Conservation (phyloP, 805 yeast genomes). For the Sugiyamaella americana region DNA sequence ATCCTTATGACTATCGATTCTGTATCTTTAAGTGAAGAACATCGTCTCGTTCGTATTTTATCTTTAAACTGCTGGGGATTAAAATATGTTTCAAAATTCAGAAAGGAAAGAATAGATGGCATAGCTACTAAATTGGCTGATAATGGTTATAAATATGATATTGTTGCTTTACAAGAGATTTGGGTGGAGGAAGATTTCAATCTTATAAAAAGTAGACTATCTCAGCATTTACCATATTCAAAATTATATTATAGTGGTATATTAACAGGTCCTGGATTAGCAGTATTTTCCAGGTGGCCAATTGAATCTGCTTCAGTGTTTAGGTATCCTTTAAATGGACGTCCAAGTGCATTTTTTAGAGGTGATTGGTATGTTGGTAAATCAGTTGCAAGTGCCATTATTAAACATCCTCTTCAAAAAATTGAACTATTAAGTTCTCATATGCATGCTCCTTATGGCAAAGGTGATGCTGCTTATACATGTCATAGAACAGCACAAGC, state of each 20-base stretch:
- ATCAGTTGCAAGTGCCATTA: conserved; percentile 66
- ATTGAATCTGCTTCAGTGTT: conserved; percentile 72
- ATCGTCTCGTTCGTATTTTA: conserved; percentile 19
- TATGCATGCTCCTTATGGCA: conserved; percentile 94
- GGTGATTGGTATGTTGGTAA: conserved; percentile 99
- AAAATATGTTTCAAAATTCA: conserved; percentile 67
- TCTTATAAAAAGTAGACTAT: conserved; percentile 45
- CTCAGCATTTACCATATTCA: conserved; percentile 49
- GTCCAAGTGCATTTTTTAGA: conserved; percentile 86
- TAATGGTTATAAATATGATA: conserved; percentile 52
- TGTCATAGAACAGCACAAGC: conserved; percentile 94
- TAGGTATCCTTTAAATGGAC: conserved; percentile 86
- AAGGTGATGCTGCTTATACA: conserved; percentile 83
- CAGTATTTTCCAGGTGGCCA: conserved; percentile 75
- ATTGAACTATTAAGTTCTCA: conserved; percentile 85
- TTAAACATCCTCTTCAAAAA: conserved; percentile 47
- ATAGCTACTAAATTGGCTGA: conserved; percentile 61
- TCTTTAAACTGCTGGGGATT: conserved; percentile 55
- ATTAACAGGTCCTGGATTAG: conserved; percentile 88
- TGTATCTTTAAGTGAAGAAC: not conserved
- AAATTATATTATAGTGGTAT: conserved; percentile 79
- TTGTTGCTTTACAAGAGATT: conserved; percentile 89
- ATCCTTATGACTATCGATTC: too few species aligned
- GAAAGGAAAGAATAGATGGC: conserved; percentile 60
- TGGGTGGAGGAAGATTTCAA: conserved; percentile 88